phyloP scores from a whole-genome alignment of 306 rosid genomes.

The Casuarina equisetifolia region DNA sequence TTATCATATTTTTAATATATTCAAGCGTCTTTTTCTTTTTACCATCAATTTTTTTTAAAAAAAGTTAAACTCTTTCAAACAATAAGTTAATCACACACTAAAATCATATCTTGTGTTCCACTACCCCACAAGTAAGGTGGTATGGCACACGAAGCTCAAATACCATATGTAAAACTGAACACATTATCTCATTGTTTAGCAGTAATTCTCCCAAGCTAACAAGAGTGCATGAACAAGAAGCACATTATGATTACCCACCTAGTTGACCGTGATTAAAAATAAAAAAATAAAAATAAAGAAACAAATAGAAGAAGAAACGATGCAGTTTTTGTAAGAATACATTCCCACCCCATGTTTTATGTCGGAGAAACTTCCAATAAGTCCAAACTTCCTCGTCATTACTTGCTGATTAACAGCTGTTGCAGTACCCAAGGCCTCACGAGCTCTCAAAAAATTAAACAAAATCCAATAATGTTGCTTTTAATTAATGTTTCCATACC shows the following conservation, averaged over 20 bases:
- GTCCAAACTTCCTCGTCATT: constrained; percentile 65
- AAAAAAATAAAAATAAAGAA: constrained; percentile 6
- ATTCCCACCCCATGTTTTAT: constrained; percentile 83
- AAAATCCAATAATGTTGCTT: constrained; percentile 35
- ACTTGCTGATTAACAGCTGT: constrained; percentile 48
- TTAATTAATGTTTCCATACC: constrained; percentile 35
- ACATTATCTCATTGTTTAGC: background rate
- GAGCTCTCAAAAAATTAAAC: constrained; percentile 34
- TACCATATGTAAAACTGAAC: background rate
- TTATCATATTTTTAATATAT: no score
- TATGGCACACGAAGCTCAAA: constrained; percentile 23
- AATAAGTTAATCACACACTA: background rate
- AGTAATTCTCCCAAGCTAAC: background rate
- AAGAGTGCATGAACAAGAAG: background rate
- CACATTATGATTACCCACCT: background rate
- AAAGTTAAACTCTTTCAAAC: no score
- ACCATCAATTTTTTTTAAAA: no score
- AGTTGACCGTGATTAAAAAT: no score
- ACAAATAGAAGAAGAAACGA: constrained; percentile 29
- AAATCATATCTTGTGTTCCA: background rate
- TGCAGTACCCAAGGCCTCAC: constrained; percentile 53
- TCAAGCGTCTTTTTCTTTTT: no score
- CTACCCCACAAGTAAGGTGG: background rate
- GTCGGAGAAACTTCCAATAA: constrained; percentile 78
- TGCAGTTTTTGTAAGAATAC: constrained; percentile 35